phyloP scores from a whole-genome alignment of 345 rosid genomes.

The Citrus unshiu region DNA sequence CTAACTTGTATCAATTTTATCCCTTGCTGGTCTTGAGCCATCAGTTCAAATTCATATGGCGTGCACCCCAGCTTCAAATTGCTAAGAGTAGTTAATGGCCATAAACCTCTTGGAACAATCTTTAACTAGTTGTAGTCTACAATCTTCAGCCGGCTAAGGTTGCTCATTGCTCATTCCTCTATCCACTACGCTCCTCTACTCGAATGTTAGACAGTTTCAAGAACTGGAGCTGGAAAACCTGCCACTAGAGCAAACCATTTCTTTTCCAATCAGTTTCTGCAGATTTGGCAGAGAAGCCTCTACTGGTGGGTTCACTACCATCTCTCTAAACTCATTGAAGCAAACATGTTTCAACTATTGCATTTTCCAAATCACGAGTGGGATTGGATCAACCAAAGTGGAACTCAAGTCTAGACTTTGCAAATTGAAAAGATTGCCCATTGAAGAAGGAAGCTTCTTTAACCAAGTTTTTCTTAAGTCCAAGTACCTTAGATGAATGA shows the following conservation, averaged over 20 bases:
- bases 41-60: constrained; percentile 4
- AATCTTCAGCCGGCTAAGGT: constrained; percentile 6
- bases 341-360: constrained; percentile 8
- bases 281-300: constrained; percentile 1
- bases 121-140: not conserved
- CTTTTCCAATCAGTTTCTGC: constrained; percentile 7
- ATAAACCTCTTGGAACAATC: constrained; percentile 11
- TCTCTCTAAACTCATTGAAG: not conserved
- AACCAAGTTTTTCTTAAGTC: constrained; percentile 10
- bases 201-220: not conserved
- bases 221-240: constrained; percentile 18
- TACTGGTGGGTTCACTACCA: not conserved
- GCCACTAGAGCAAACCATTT: constrained; percentile 17
- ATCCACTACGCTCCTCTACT: not conserved
- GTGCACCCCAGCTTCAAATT: not conserved
- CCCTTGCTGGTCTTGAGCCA: constrained; percentile 1
- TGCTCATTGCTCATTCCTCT: constrained; percentile 11
- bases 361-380: constrained; percentile 9
- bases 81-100: not conserved
- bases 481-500: constrained; percentile 18
- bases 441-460: constrained; percentile 11
- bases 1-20: constrained; percentile 5
- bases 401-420: constrained; percentile 19
- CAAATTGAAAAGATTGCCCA: constrained; percentile 11
- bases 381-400: constrained; percentile 4